A percentile compares a stretch with the other conserved stretches of the same genome.
Evolutionary conservation across 148 eudicot species (phyloP).

Genomic region (Mesembryanthemum crystallinum): DNA sequence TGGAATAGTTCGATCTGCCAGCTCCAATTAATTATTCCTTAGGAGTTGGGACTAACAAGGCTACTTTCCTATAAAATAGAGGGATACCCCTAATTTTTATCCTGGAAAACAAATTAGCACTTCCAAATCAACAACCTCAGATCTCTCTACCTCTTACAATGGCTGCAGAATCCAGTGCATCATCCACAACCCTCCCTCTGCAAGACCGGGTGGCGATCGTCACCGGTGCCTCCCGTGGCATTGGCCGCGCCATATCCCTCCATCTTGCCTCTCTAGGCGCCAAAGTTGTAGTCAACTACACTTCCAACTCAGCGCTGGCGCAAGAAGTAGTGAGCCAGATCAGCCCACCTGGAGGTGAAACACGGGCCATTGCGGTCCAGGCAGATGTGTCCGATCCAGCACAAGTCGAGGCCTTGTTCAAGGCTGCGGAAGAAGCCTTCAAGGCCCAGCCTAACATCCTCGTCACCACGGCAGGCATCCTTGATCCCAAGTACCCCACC

Average conservation of each 20-base stretch:
- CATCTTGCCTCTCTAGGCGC: conserved; percentile 30
- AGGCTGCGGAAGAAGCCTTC: conserved; percentile 22
- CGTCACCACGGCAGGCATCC: conserved; percentile 32
- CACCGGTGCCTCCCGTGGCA: conserved; percentile 50
- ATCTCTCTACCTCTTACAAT: conserved; percentile 3
- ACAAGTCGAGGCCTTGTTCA: conserved; percentile 24
- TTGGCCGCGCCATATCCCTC: conserved; percentile 36
- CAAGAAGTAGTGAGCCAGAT: conserved; percentile 29
- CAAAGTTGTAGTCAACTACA: conserved; percentile 36
- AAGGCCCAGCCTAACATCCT: conserved; percentile 26
- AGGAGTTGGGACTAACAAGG: background rate
- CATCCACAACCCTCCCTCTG: conserved; percentile 30
- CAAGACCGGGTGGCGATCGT: conserved; percentile 41
- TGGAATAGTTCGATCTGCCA: too few species aligned
- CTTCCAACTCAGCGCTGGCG: conserved; percentile 34
- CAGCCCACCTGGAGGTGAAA: conserved; percentile 7
- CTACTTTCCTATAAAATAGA: too few species aligned
- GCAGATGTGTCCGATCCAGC: conserved; percentile 25
- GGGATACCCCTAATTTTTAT: too few species aligned
- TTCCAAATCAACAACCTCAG: background rate
- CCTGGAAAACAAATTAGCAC: background rate
- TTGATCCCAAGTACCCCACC: conserved; percentile 29
- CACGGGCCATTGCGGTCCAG: conserved; percentile 23
- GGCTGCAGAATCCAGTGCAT: conserved; percentile 23
- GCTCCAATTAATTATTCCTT: background rate